Percentiles rank a stretch among this genome's conserved stretches.
Conservation (phyloP, 148 eudicot species). For the Rhododendron simsii region DNA sequence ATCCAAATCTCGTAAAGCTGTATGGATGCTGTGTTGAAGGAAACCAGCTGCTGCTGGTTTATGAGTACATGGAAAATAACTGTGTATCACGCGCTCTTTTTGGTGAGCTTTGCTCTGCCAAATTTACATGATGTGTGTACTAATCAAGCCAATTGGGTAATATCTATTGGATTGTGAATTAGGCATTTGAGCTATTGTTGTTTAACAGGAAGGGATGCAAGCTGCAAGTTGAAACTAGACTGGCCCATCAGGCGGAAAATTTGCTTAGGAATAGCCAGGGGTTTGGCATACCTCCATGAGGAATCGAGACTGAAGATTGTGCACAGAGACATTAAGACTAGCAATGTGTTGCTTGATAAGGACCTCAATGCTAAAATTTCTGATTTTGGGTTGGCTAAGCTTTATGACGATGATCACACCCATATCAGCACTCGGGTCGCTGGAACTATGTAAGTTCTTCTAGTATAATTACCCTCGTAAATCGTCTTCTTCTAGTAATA, state of each 20-base stretch:
- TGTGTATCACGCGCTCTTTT: constrained; percentile 49
- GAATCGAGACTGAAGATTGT: constrained; percentile 53
- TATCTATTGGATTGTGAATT: not conserved
- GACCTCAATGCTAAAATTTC: constrained; percentile 54
- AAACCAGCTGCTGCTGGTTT: constrained; percentile 44
- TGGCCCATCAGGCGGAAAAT: constrained; percentile 49
- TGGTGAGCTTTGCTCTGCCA: constrained; percentile 25
- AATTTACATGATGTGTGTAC: not conserved
- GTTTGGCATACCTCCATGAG: constrained; percentile 55
- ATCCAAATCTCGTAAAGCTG: constrained; percentile 54
- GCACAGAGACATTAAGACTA: constrained; percentile 58
- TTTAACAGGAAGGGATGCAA: constrained; percentile 29
- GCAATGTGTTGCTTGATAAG: constrained; percentile 55
- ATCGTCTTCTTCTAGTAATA: not conserved
- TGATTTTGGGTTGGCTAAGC: constrained; percentile 63
- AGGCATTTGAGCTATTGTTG: not conserved
- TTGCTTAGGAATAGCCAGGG: constrained; percentile 54
- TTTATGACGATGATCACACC: constrained; percentile 43
- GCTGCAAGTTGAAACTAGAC: constrained; percentile 29
- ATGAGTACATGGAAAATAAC: constrained; percentile 63
- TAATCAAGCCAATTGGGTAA: not conserved
- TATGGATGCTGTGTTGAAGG: constrained; percentile 64
- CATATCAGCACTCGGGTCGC: constrained; percentile 64
- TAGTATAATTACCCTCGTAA: not conserved
- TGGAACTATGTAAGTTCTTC: constrained; percentile 48